phyloP scores from a whole-genome alignment of 306 rosid genomes.

The Quercus glauca region DNA sequence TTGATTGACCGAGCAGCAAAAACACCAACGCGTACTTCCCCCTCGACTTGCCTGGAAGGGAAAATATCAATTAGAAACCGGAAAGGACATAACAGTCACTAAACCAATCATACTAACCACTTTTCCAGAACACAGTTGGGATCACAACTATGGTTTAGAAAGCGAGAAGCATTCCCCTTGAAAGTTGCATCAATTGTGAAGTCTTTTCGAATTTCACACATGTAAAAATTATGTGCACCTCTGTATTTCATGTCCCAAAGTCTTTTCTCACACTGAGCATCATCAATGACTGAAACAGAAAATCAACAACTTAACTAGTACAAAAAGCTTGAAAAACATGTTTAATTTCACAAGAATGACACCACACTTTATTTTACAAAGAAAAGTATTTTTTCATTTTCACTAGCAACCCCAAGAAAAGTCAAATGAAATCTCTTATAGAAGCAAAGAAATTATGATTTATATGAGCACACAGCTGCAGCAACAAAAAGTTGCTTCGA shows the following conservation, averaged over 20 bases:
- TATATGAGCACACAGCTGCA: not conserved
- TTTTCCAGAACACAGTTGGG: constrained; percentile 90
- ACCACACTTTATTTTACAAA: not conserved
- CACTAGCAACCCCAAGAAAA: not conserved
- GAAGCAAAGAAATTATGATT: not conserved
- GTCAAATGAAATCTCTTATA: not conserved
- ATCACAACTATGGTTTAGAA: constrained; percentile 87
- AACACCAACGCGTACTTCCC: constrained; percentile 86
- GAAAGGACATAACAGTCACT: not conserved
- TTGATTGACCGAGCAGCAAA: constrained; percentile 73
- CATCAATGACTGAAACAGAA: constrained; percentile 74
- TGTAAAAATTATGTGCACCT: constrained; percentile 73
- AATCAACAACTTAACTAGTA: not conserved
- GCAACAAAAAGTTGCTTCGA: not conserved
- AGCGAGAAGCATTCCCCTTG: constrained; percentile 83
- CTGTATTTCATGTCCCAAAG: constrained; percentile 92
- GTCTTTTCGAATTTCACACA: constrained; percentile 94
- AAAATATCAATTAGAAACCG: not conserved
- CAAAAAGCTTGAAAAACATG: too few relatives aligned
- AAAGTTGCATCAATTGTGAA: constrained; percentile 95
- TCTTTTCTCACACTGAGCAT: constrained; percentile 76
- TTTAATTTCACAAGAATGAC: not conserved
- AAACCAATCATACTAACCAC: constrained; percentile 59
- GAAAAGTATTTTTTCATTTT: not conserved
- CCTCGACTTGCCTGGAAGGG: constrained; percentile 83